Base-by-base conservation (phyloP, 2,329 filamentous ascomycete genomes). In the Botryosphaeria dothidea region DNA sequence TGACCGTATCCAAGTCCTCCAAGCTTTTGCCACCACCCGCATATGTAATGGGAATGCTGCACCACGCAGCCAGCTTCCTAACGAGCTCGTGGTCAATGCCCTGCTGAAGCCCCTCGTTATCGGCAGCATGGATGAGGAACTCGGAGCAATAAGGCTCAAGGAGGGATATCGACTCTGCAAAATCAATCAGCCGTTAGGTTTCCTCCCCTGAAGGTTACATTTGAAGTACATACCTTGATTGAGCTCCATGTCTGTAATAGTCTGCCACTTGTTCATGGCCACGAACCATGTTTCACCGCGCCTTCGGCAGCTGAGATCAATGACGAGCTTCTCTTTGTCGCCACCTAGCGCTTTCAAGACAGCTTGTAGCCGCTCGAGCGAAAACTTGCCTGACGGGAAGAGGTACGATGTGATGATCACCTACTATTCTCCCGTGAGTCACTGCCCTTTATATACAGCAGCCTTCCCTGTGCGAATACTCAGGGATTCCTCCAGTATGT, bases 221-320 rank as follows among this genome's bases (percentile, higher is more conserved):
- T 6, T 15, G 21, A 23, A 17, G 29, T n/a, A 58, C 78, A 65
- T 80, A 93, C 94, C 91, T 84, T 91, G 83, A 68, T 90, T 94
- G 69, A 99, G 88, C 75, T 97, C 92, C 88, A 97, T 96, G 73
- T 97, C 92, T 1, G 95, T 98, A 64, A 98, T 90, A 1, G 92
- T 97, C 83, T 98, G 95, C 95, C 95, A 99, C 78, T 96, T 96
- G 79, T 99, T 92, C 90, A 96, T 99, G 64, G 95, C 94, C n/a
- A 99, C 95, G 72, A 91, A 93, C 95, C 95, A 99, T 43, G 82
- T 89, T 64, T 89, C 83, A 41, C 85, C 90, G 66, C 88, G 89
- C 66, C 89, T 85, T 60, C 95, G 88, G 75, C 95, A 99, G 78
- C 93, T 97, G 25, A 99, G 85, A 75, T 99, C 95, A 75, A 99